These are phyloP conservation scores for Fermentozyma sake DNA, from an alignment of 1,139 yeast genomes.

Conservation along the genomic window DNA sequence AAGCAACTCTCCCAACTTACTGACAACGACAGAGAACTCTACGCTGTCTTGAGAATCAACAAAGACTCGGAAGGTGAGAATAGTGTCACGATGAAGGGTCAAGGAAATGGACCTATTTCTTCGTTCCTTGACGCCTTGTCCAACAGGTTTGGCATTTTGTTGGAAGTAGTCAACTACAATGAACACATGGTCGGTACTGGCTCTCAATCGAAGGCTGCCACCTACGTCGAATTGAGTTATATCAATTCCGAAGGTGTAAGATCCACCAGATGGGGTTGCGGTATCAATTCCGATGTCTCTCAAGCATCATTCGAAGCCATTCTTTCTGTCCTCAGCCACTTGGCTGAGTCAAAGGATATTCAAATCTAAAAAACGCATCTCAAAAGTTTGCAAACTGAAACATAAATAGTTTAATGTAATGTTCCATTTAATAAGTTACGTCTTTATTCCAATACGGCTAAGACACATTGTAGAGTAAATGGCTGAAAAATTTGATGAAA, in stretches of 20 bases:
- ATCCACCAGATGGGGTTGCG: conserved; percentile 41
- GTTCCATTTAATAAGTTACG: no score
- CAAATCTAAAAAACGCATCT: conserved; percentile 8
- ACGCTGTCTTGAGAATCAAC: conserved; percentile 6
- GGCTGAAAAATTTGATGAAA: no score
- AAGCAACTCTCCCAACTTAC: conserved; percentile 9
- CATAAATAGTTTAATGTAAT: no score
- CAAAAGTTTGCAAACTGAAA: no score
- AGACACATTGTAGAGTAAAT: no score
- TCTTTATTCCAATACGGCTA: no score
- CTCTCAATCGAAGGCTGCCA: conserved; percentile 42
- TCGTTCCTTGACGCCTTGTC: conserved; percentile 42
- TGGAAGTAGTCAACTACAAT: conserved; percentile 40
- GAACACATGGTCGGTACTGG: conserved; percentile 45
- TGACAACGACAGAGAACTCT: conserved; percentile 26
- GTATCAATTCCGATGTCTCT: conserved; percentile 42
- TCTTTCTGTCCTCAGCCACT: conserved; percentile 36
- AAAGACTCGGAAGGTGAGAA: conserved; percentile 21
- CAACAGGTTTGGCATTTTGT: conserved; percentile 25
- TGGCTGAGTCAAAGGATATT: conserved; percentile 24
- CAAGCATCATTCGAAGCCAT: conserved; percentile 48
- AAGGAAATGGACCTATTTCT: conserved; percentile 48
- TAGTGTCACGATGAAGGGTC: conserved; percentile 25
- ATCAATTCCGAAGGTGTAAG: conserved; percentile 22
- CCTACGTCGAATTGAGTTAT: conserved; percentile 40